Evolutionary conservation across 257 asterid species (phyloP), one percentile per base, ranked within the genome.

Genomic region (Paulownia fortunei): DNA sequence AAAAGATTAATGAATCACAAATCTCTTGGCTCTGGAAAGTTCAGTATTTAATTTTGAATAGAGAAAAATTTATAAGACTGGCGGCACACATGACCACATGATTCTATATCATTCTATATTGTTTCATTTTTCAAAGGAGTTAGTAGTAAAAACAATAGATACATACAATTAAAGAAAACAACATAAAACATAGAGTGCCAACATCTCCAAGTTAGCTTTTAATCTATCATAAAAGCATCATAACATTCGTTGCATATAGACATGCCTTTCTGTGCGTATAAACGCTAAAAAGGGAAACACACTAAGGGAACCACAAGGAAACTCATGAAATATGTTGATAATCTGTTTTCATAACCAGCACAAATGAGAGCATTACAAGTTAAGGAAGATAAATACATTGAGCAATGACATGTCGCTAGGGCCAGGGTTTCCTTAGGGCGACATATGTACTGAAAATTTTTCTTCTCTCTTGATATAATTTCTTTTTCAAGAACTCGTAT

Each of bases 141-240:
- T 21, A 27, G 39, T 12, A 61, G n/a, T 0, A 41, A 36, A 49
- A 37, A 23, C 41, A 54, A 64, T 13, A 65, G 58, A 56, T 16
- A 13, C 52, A 39, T 39, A 64, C 26, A 44, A 16, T n/a, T 55
- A 59, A 59, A 26, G 62, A 69, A 54, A 24, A 37, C 24, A 39
- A 34, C 36, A 3, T n/a, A 49, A 8, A 42, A 71, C 18, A 16
- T 41, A 3, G 59, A 41, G 60, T 11, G 1, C 47, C 68, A 30
- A 18, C 60, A 24, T 61, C 72, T 47, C 49, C 32, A 15, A 72
- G 15, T 54, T 60, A 58, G 49, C 61, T 47, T 3, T 21, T 21
- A 3, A 76, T 10, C 42, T 62, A 46, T 59, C 55, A 63, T 44
- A 71, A 55, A 34, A 30, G 46, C 66, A 67, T 23, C 72, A 51